Evolutionary conservation across 495 filamentous ascomycete species (phyloP).

Genomic region (Bryoglossum gracile): DNA sequence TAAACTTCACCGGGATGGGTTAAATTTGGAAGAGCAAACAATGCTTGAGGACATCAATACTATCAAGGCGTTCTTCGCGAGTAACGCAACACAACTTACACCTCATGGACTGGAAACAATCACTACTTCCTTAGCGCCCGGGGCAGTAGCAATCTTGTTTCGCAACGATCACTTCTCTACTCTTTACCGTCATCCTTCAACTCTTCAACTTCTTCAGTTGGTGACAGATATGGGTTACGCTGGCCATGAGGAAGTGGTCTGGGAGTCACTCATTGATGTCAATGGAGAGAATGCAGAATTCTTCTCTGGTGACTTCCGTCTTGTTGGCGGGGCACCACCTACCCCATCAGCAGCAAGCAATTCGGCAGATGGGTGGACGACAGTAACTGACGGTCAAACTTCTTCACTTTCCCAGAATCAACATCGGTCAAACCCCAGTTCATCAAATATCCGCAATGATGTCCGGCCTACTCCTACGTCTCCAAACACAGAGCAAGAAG

Average conservation of each 20-base stretch:
- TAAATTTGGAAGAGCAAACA: conserved; percentile 59
- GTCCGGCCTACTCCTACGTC: conserved; percentile 27
- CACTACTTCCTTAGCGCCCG: conserved; percentile 54
- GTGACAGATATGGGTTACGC: conserved; percentile 92
- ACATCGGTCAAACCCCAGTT: conserved; percentile 2
- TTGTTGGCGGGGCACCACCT: conserved; percentile 52
- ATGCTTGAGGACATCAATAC: conserved; percentile 70
- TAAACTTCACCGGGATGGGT: conserved; percentile 50
- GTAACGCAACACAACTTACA: conserved; percentile 81
- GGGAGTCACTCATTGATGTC: conserved; percentile 88
- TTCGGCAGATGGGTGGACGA: conserved; percentile 40
- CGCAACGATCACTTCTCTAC: conserved; percentile 96
- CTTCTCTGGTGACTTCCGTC: conserved; percentile 82
- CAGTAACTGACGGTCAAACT: conserved; percentile 33
- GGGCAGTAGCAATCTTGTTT: conserved; percentile 81
- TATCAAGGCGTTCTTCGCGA: conserved; percentile 73
- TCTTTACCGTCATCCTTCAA: conserved; percentile 71
- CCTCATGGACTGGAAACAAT: conserved; percentile 70
- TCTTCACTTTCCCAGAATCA: conserved; percentile 27
- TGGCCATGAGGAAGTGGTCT: conserved; percentile 84
- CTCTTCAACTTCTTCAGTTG: conserved; percentile 62
- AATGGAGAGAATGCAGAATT: conserved; percentile 78
- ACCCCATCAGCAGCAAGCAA: conserved; percentile 8
- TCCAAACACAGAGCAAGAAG: conserved; percentile 55
- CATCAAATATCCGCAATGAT: conserved; percentile 13